These are phyloP conservation scores for Byssochlamys sp. DNA, from an alignment of 2,329 filamentous ascomycete species.

Conservation along the genomic window DNA sequence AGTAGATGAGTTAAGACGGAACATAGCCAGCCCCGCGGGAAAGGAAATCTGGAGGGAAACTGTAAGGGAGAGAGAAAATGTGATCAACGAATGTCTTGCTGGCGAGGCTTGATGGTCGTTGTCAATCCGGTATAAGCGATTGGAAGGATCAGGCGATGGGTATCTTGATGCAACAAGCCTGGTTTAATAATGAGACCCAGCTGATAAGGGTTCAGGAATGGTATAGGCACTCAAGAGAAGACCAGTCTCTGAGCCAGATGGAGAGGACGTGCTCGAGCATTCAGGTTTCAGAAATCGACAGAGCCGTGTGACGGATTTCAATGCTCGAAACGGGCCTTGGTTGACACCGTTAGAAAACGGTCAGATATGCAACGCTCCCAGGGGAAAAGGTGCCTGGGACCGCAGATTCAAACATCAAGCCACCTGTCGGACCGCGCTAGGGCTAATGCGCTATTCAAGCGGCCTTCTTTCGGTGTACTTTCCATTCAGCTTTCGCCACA, in stretches of 20 bases:
- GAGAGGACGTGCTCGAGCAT: not conserved
- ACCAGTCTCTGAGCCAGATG: not conserved
- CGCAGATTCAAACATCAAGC: not conserved
- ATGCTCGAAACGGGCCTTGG: not conserved
- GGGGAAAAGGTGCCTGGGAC: not conserved
- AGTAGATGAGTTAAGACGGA: not conserved
- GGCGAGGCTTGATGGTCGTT: not conserved
- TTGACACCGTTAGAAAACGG: not conserved
- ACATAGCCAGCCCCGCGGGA: not conserved
- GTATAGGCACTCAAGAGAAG: not conserved
- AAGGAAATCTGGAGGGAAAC: not conserved
- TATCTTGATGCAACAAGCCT: not conserved
- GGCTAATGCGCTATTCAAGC: not conserved
- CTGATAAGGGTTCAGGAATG: not conserved
- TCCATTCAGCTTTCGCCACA: constrained; percentile 80
- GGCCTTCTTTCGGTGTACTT: constrained; percentile 45
- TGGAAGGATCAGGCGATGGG: not conserved
- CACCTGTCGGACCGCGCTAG: not conserved
- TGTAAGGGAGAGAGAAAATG: not conserved
- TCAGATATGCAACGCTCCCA: not conserved
- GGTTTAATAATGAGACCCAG: not conserved
- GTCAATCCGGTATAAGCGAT: not conserved
- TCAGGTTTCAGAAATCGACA: not conserved
- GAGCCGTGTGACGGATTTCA: not conserved
- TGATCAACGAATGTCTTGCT: not conserved